Base-by-base conservation (phyloP, 2,329 filamentous ascomycete species). In the Penicillium sp. region DNA sequence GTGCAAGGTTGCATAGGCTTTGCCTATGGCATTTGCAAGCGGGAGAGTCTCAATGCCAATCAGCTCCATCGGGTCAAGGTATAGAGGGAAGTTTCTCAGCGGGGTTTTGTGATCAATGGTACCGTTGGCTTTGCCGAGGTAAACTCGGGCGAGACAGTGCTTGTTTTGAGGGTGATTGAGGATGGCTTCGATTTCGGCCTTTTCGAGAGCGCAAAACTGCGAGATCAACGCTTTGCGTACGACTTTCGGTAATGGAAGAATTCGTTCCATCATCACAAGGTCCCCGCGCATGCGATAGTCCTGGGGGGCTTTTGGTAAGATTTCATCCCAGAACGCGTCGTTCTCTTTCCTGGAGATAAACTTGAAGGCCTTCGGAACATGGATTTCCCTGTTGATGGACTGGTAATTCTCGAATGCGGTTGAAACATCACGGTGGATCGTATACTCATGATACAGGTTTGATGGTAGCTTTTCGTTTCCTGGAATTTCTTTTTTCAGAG, bases 1-100 rank as follows among this genome's bases (percentile, higher is more conserved):
- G 45, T 62, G 58, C 17, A 62, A 27, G 6, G n/a, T 62, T 33
- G 55, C 58, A 19, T 56, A 62, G 21, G 58, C 49, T 13, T 57
- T 60, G 1, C 55, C 60, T 12, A 62, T 51, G 10, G 48, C 45
- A 4, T n/a, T 38, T 15, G 54, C 43, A 49, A 61, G 53, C 9
- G 8, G 21, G n/a, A 45, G 6, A 8, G 51, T 52, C 6, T 61
- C 49, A 13, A 62, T 49, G 1, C 39, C 33, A 13, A 58, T n/a
- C 6, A 48, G 10, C 21, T 57, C 25, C 53, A 62, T 56, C 6
- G 15, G 23, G 1, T 39, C 21, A 25, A 61, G 53, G 19, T 55
- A 55, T 2, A 61, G 33, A 38, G 57, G 57, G 19, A 59, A 47
- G 7, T 61, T 61, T 38, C 53, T 3, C 2, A 61, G 31, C 21